These are phyloP conservation scores for Capronia epimyces DNA, from an alignment of 2,329 filamentous ascomycete genomes.

Conservation along the genomic window DNA sequence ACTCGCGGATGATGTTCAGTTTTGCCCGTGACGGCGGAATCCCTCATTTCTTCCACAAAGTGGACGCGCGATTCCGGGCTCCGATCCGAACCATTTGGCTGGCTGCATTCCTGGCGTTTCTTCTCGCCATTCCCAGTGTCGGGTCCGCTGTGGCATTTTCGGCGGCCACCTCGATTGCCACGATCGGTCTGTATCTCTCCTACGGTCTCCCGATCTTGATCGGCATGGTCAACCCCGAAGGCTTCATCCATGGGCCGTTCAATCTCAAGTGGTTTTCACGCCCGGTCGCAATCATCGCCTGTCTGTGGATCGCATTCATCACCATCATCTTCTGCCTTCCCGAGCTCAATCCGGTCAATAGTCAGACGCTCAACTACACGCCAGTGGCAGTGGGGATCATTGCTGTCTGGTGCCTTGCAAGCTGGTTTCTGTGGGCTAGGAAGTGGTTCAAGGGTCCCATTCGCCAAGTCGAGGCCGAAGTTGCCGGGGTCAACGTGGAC, in stretches of 20 bases:
- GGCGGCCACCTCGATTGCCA: slow-evolving; percentile 56
- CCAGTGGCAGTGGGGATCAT: slow-evolving; percentile 56
- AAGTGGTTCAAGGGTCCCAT: slow-evolving; percentile 54
- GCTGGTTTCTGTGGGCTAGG: slow-evolving; percentile 51
- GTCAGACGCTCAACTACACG: slow-evolving; percentile 56
- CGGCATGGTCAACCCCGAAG: slow-evolving; percentile 47
- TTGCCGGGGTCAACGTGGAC: slow-evolving; percentile 45
- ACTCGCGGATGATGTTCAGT: slow-evolving; percentile 62
- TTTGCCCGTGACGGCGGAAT: slow-evolving; percentile 64
- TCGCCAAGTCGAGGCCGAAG: slow-evolving; percentile 49
- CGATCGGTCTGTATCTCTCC: slow-evolving; percentile 54
- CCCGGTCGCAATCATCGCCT: slow-evolving; percentile 46
- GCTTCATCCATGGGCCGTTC: slow-evolving; percentile 55
- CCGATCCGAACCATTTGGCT: slow-evolving; percentile 51
- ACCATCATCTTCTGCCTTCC: slow-evolving; percentile 56
- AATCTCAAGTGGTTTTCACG: slow-evolving; percentile 46
- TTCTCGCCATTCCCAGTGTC: slow-evolving; percentile 52
- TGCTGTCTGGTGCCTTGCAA: slow-evolving; percentile 42
- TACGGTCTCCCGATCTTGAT: slow-evolving; percentile 55
- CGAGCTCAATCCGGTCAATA: slow-evolving; percentile 50
- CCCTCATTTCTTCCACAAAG: slow-evolving; percentile 48
- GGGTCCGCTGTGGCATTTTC: slow-evolving; percentile 53
- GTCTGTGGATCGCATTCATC: slow-evolving; percentile 52
- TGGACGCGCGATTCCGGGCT: slow-evolving; percentile 47
- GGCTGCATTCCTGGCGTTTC: slow-evolving; percentile 50